phyloP scores from a whole-genome alignment of 768 basidiomycete species.

The Tulasnella sp. region DNA sequence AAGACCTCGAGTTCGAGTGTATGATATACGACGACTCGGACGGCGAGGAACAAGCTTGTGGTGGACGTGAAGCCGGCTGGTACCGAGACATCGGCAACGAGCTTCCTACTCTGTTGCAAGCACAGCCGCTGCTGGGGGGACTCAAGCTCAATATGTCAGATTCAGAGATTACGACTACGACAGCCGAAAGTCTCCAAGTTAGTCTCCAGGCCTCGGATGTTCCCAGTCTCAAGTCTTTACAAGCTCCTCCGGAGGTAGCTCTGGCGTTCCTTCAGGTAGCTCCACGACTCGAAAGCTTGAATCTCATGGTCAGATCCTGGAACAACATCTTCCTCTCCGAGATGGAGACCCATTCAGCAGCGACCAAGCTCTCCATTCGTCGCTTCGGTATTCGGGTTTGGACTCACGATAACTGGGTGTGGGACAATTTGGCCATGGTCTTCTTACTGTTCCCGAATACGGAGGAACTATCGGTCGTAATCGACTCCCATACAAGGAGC shows the following conservation, averaged over 20 bases:
- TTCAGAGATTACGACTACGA: neutral
- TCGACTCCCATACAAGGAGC: neutral
- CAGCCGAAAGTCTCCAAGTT: neutral
- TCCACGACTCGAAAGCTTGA: neutral
- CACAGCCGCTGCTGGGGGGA: neutral
- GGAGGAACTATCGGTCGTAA: neutral
- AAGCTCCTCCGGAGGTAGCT: neutral
- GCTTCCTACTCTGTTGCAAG: neutral
- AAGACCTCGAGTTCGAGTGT: neutral
- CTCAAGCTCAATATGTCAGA: neutral
- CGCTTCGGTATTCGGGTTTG: neutral
- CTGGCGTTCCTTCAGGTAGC: neutral
- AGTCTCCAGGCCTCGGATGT: neutral
- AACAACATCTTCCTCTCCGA: neutral
- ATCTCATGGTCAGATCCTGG: neutral
- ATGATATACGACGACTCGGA: neutral
- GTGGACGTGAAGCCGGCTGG: neutral
- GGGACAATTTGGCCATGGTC: conserved; percentile 1
- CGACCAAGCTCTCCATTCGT: neutral
- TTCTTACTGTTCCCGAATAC: neutral
- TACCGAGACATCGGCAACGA: neutral
- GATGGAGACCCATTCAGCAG: neutral
- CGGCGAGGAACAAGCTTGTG: neutral
- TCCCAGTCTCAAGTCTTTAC: neutral
- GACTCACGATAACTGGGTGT: neutral